Conservation (phyloP, 148 eudicot species). For the Amaranthus cruentus region DNA sequence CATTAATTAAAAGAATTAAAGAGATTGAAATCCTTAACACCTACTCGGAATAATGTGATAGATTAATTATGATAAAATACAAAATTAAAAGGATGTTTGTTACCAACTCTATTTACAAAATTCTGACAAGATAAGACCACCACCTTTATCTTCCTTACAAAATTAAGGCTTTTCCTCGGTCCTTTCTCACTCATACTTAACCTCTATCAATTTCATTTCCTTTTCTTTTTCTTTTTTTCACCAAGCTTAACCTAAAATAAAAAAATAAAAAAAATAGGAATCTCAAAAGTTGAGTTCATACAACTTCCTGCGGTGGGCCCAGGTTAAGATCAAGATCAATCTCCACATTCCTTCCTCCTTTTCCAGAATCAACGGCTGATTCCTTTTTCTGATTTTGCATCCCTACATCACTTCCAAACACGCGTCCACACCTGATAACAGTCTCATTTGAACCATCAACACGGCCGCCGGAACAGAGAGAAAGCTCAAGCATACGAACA, state of each 20-base stretch:
- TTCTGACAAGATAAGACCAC: slow-evolving; percentile 16
- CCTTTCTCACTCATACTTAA: neutral
- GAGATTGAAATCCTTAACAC: too few relatives aligned
- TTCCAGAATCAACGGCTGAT: slow-evolving; percentile 17
- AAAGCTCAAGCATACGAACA: slow-evolving; percentile 1
- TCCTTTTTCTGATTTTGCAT: neutral
- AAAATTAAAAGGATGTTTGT: slow-evolving; percentile 12
- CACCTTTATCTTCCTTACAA: slow-evolving; percentile 1
- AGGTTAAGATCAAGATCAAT: slow-evolving; percentile 27
- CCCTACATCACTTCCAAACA: neutral
- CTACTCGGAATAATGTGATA: neutral
- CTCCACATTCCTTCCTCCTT: neutral
- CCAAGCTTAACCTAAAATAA: neutral
- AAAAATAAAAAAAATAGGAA: slow-evolving; percentile 2
- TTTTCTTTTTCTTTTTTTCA: neutral
- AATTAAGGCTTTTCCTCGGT: slow-evolving; percentile 6
- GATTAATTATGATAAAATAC: neutral
- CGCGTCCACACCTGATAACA: slow-evolving; percentile 13
- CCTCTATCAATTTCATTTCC: neutral
- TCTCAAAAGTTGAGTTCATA: neutral
- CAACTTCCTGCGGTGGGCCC: slow-evolving; percentile 32
- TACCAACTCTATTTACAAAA: slow-evolving; percentile 14
- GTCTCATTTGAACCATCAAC: neutral
- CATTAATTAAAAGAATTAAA: too few relatives aligned
- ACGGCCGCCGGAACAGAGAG: slow-evolving; percentile 9